Conservation (phyloP, 2,329 filamentous ascomycete species). For the Phaeosphaeriaceae sp. region DNA sequence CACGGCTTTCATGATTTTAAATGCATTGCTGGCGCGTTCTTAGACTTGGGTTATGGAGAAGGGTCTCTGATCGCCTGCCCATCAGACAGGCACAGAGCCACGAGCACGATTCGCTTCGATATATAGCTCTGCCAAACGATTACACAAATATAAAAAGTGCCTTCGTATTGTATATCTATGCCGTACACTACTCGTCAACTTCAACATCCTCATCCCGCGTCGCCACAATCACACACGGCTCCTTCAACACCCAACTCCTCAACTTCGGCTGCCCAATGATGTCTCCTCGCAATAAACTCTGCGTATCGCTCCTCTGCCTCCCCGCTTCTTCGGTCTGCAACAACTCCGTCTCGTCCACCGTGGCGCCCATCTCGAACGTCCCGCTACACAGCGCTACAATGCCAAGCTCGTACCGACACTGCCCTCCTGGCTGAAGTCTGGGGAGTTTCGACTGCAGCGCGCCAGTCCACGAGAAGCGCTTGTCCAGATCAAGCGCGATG, state of each 20-base stretch:
- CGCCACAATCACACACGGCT: constrained; percentile 54
- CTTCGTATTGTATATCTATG: neutral
- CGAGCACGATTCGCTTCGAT: neutral
- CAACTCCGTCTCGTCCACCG: constrained; percentile 78
- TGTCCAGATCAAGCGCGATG: constrained; percentile 79
- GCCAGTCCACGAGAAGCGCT: constrained; percentile 85
- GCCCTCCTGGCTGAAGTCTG: constrained; percentile 64
- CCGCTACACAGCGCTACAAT: constrained; percentile 79
- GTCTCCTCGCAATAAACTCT: constrained; percentile 32
- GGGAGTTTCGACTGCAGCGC: constrained; percentile 78
- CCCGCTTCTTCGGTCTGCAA: constrained; percentile 24
- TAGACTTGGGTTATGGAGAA: neutral
- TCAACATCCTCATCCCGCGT: constrained; percentile 11
- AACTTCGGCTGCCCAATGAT: constrained; percentile 47
- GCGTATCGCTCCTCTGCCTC: constrained; percentile 32
- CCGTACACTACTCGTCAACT: neutral
- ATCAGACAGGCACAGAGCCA: neutral
- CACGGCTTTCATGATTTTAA: neutral
- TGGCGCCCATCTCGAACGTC: constrained; percentile 81
- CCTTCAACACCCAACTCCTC: constrained; percentile 54
- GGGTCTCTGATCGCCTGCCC: neutral
- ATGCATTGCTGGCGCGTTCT: neutral
- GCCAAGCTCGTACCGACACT: constrained; percentile 69
- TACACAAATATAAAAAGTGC: neutral
- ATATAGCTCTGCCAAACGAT: neutral